phyloP scores from a whole-genome alignment of 495 filamentous ascomycete genomes.

The Penicillium soppii region DNA sequence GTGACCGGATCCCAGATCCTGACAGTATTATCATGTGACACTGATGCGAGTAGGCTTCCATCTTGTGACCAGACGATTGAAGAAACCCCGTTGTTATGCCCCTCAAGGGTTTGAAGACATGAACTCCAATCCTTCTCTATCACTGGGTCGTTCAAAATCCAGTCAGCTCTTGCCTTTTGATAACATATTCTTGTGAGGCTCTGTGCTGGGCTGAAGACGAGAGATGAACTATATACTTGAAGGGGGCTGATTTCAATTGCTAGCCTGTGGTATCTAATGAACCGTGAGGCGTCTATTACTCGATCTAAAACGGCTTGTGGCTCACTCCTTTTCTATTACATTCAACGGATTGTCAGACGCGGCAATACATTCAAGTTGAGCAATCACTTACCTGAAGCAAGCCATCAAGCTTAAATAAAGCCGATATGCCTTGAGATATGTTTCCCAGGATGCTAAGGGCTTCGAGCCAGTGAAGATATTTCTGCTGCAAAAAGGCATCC shows the following conservation, averaged over 20 bases:
- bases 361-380: too few species aligned
- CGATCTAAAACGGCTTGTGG: conserved; percentile 12
- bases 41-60: conserved; percentile 12
- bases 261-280: conserved; percentile 19
- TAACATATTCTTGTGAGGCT: conserved; percentile 22
- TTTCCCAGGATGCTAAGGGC: conserved; percentile 28
- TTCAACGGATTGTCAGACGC: neutral
- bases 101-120: conserved; percentile 12
- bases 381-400: conserved; percentile 16
- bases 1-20: conserved; percentile 60
- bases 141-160: conserved; percentile 10
- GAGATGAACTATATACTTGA: conserved; percentile 29
- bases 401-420: conserved; percentile 9
- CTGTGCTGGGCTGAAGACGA: conserved; percentile 28
- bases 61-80: conserved; percentile 4
- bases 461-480: conserved; percentile 39
- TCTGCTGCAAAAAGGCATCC: conserved; percentile 19
- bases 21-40: conserved; percentile 4
- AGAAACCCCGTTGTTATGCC: conserved; percentile 1
- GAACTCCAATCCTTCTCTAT: conserved; percentile 16
- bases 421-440: conserved; percentile 20
- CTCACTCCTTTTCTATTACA: conserved; percentile 1
- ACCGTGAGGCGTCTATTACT: conserved; percentile 26
- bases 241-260: conserved; percentile 28
- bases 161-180: conserved; percentile 13